Evolutionary conservation across 2,329 filamentous ascomycete genomes (phyloP), one percentile per base, ranked within the genome.

Genomic region (Didymella keratinophila): DNA sequence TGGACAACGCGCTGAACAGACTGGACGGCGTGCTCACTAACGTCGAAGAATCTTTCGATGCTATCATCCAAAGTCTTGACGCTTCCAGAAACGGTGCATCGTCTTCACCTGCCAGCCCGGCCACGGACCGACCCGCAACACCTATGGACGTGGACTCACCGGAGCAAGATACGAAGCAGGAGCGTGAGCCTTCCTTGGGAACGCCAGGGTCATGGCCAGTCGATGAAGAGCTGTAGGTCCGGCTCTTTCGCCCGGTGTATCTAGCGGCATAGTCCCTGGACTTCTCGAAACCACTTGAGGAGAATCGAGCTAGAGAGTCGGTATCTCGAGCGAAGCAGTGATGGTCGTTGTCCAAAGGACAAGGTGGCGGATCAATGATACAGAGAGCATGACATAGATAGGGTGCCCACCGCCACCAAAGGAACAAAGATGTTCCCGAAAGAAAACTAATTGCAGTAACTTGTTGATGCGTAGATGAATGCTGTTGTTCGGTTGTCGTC

Each of bases 91-190:
- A 37, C 9, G n/a, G 16, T 39, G 37, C 18, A 18, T 42, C 48
- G 14, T 52, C 27, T 7, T 45, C 49, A 45, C n/a, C 28, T 21
- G 23, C 37, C n/a, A 48, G 37, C 10, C 21, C 32, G 18, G 32
- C 34, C 9, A 41, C 23, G 4, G 30, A 42, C n/a, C 32, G 37
- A 12, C 53, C 47, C 30, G 8, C 41, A 14, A 51, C 41, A 30
- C 47, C 47, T 2, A 51, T 56, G 41, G 47, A 51, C 14, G n/a
- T 56, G 2, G 53, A 51, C 7, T 3, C 25, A 4, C 8, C 16
- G 14, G 32, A 27, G 16, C 41, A 25, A 27, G 9, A 37, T 2
- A 21, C 14, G 3, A 9, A 28, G 12, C 28, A 56, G 20, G 47
- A 28, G 37, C 46, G 27, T 18, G 30, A 37, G 18, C 25, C 14